These are phyloP conservation scores for Sporothrix sp. DNA, from an alignment of 2,329 filamentous ascomycete species.

Conservation along the genomic window DNA sequence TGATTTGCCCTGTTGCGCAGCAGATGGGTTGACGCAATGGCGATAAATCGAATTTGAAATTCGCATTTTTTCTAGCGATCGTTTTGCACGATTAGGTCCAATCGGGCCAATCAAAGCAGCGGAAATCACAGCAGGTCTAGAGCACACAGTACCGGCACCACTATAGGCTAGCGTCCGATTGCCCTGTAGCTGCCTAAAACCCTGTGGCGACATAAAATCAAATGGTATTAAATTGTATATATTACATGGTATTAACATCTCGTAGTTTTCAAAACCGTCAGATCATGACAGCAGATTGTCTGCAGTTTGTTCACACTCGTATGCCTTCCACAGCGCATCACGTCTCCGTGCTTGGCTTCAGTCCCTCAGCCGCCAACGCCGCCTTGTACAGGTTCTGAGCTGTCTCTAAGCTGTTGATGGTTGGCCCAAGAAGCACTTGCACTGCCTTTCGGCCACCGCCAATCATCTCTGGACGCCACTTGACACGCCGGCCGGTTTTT, in stretches of 20 bases:
- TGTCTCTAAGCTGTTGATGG: conserved; percentile 57
- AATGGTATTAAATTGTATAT: too few species aligned
- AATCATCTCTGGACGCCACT: conserved; percentile 57
- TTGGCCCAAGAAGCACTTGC: conserved; percentile 64
- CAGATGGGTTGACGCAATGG: neutral
- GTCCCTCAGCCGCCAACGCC: conserved; percentile 19
- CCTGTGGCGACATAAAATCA: too few species aligned
- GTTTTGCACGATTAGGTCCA: neutral
- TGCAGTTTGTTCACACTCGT: too few species aligned
- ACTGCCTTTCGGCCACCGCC: conserved; percentile 70
- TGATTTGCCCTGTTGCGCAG: neutral
- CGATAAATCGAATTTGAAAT: neutral
- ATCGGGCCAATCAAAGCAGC: neutral
- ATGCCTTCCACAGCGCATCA: too few species aligned
- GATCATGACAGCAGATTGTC: too few species aligned
- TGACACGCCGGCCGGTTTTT: conserved; percentile 62
- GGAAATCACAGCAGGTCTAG: neutral
- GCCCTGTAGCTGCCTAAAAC: neutral
- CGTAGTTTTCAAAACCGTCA: too few species aligned
- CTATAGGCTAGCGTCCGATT: neutral
- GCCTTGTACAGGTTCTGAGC: conserved; percentile 38
- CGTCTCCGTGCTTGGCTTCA: conserved; percentile 17
- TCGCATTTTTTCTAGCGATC: neutral
- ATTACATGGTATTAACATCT: too few species aligned
- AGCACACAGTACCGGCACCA: too few species aligned